A percentile compares a stretch with the other conserved stretches of the same genome.
phyloP scores from a whole-genome alignment of 257 asterid genomes.

The Rubia yunnanensis region DNA sequence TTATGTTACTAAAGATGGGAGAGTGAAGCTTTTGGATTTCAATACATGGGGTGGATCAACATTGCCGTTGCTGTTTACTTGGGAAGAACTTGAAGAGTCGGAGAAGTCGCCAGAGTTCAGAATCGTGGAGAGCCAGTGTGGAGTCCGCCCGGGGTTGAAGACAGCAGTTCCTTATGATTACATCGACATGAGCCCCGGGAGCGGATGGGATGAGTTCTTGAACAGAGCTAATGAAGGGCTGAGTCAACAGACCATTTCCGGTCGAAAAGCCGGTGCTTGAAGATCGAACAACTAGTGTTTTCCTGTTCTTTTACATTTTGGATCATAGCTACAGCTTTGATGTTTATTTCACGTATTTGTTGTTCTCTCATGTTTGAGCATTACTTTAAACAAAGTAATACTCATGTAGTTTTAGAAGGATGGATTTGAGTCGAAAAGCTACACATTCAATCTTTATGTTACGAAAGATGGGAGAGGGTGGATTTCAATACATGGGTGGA shows the following conservation, averaged over 20 bases:
- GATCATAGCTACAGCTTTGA: neutral
- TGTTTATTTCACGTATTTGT: neutral
- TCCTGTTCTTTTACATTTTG: neutral
- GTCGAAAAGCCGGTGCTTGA: slow-evolving; percentile 45
- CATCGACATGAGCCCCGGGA: slow-evolving; percentile 69
- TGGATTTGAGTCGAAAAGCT: slow-evolving; percentile 47
- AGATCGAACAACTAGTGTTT: neutral
- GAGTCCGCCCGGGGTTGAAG: slow-evolving; percentile 78
- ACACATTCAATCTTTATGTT: slow-evolving; percentile 67
- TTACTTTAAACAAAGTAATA: too few species aligned
- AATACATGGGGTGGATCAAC: slow-evolving; percentile 90
- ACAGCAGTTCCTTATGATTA: slow-evolving; percentile 87
- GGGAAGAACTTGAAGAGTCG: slow-evolving; percentile 74
- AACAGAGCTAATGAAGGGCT: slow-evolving; percentile 52
- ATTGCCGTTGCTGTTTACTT: slow-evolving; percentile 56
- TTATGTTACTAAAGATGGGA: slow-evolving; percentile 51
- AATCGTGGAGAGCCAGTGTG: slow-evolving; percentile 48
- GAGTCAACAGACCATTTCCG: slow-evolving; percentile 27
- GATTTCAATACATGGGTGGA: slow-evolving; percentile 94
- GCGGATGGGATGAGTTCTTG: slow-evolving; percentile 84
- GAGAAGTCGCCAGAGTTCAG: slow-evolving; percentile 39
- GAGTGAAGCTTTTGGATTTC: slow-evolving; percentile 81
- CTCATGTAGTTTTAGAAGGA: slow-evolving; percentile 42
- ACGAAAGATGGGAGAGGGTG: slow-evolving; percentile 52
- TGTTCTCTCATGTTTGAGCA: neutral